Evolutionary conservation across 2,329 filamentous ascomycete genomes (phyloP), one percentile per base, ranked within the genome.

Genomic region (Pseudogymnoascus sp.): DNA sequence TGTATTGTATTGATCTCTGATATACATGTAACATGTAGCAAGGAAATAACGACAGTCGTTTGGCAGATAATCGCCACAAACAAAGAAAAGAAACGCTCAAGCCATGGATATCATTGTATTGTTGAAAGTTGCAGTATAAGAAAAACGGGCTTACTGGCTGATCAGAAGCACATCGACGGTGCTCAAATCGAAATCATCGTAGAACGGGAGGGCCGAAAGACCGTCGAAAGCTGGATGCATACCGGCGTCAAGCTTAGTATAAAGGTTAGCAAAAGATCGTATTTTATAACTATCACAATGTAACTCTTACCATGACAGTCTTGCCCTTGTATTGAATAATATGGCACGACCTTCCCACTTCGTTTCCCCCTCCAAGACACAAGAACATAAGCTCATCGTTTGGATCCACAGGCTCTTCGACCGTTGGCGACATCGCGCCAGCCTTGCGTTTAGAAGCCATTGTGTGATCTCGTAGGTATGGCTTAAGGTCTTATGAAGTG

Each of bases 301-400:
- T 12, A 33, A 60, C 25, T 73, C 85, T 68, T 79, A 95, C 92
- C 94, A 99, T 99, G 68, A 99, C 91, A 5, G 93, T 97, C 77
- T 99, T 99, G 65, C 94, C 94, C 77, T 97, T 99, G 83, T 99
- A 99, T 72, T 97, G 92, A 64, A 99, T 87, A 69, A 99, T 96
- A 74, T 99, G 94, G 75, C 94, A 97, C 67, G 94, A 97, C 67
- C 94, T 84, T 61, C 94, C 94, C 65, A 99, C 94, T 77, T 99
- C 94, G 74, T 97, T 97, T 68, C 94, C 94, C 65, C 94, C 94
- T 65, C 94, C 94, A 37, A 99, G 79, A 70, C 91, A 95, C 61
- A 96, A 83, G 71, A 99, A 99, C 78, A 92, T 89, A 63, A 99
- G 84, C 79, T 97, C 92, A 72, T 99, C 94, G 1, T 92, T 85